A percentile compares a stretch with the other conserved stretches of the same genome.
Evolutionary conservation across 2,329 filamentous ascomycete species (phyloP).

Genomic region (Botrytis cinerea): DNA sequence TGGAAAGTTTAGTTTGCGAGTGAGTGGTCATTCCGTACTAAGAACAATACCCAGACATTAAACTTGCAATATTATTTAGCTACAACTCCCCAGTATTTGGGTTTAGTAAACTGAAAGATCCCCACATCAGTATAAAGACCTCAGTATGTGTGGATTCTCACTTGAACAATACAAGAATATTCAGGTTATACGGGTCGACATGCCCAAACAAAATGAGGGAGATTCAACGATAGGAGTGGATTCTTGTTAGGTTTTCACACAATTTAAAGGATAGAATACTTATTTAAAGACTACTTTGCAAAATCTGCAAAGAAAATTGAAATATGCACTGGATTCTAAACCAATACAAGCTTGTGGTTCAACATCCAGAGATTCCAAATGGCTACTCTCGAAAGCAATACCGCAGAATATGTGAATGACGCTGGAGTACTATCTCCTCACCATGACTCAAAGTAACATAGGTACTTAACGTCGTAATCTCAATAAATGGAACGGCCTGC

Average conservation of each 20-base stretch:
- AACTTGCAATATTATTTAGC: neutral
- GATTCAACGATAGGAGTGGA: neutral
- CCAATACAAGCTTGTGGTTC: neutral
- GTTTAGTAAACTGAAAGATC: neutral
- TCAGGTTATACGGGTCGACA: neutral
- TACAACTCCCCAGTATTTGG: neutral
- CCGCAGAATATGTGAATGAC: neutral
- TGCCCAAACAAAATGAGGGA: neutral
- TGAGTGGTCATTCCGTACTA: neutral
- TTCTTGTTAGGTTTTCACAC: neutral
- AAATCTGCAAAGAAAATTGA: neutral
- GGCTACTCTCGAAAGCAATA: neutral
- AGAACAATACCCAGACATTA: neutral
- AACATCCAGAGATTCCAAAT: neutral
- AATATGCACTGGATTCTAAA: neutral
- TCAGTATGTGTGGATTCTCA: neutral
- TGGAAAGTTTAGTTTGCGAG: neutral
- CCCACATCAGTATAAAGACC: neutral
- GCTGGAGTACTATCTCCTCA: neutral
- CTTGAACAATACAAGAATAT: too few species aligned
- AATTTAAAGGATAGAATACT: neutral
- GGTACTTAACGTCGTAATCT: too few species aligned
- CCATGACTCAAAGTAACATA: neutral
- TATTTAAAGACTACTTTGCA: neutral
- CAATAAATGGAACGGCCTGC: neutral